Evolutionary conservation across 345 rosid genomes (phyloP).

Genomic region (Dipteronia sinensis): DNA sequence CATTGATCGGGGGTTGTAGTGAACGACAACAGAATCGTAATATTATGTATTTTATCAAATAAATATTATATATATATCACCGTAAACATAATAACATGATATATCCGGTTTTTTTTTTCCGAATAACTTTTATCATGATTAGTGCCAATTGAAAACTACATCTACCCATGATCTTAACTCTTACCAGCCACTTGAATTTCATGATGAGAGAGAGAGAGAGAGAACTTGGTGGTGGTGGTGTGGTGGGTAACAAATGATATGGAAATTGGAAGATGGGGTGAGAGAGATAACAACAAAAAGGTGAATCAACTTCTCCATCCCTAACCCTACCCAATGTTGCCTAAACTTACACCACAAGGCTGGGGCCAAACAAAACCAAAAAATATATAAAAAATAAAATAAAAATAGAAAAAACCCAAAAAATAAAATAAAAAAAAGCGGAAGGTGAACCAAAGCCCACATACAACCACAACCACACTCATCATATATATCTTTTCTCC

Average conservation of each 20-base stretch:
- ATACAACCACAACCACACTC: constrained; percentile 39
- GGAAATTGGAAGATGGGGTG: constrained; percentile 23
- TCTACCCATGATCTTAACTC: constrained; percentile 38
- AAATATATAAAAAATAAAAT: neutral
- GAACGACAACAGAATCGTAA: too few relatives aligned
- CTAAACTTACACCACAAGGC: constrained; percentile 57
- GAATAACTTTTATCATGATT: too few relatives aligned
- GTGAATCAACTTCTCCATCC: constrained; percentile 33
- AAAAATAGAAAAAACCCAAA: neutral
- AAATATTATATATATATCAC: too few relatives aligned
- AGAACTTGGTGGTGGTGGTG: neutral
- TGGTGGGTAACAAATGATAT: constrained; percentile 40
- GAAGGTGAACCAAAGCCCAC: constrained; percentile 76
- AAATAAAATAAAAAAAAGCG: constrained; percentile 20
- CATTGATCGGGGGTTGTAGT: too few relatives aligned
- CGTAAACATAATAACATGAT: too few relatives aligned
- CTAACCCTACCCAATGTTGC: constrained; percentile 32
- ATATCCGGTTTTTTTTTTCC: too few relatives aligned
- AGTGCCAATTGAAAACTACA: constrained; percentile 22
- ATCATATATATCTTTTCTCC: constrained; percentile 13
- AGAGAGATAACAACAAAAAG: constrained; percentile 36
- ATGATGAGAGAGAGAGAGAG: constrained; percentile 25
- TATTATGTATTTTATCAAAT: too few relatives aligned
- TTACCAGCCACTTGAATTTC: constrained; percentile 44
- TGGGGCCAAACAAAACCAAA: neutral